Conservation (phyloP, 345 rosid genomes). For the Erodium maritimum region DNA sequence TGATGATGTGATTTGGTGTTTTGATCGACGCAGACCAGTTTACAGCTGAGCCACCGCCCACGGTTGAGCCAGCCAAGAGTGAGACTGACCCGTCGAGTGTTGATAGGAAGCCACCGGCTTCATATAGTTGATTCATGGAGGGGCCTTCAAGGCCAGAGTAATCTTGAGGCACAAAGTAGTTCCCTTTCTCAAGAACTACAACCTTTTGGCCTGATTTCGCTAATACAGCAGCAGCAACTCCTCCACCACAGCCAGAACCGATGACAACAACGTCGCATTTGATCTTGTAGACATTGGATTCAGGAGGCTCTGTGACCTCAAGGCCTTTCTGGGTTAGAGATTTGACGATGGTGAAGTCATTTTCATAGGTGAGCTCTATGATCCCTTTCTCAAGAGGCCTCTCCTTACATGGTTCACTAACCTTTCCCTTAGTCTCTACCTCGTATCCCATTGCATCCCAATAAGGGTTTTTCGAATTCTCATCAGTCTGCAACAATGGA, state of each 20-base stretch:
- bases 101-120: not conserved
- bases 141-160: not conserved
- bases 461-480: constrained; percentile 21
- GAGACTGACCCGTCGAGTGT: not conserved
- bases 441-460: constrained; percentile 54
- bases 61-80: not conserved
- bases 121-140: not conserved
- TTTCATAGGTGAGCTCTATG: constrained; percentile 28
- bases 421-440: constrained; percentile 16
- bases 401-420: constrained; percentile 5
- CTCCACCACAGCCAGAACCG: not conserved
- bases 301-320: not conserved
- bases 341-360: not conserved
- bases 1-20: not conserved
- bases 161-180: not conserved
- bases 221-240: not conserved
- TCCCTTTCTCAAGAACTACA: not conserved
- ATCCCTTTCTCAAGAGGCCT: constrained; percentile 38
- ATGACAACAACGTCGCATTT: not conserved
- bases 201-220: not conserved
- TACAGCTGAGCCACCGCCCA: not conserved
- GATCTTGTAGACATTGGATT: not conserved
- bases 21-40: not conserved
- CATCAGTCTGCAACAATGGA: no score
- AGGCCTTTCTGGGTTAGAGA: not conserved